A percentile compares a stretch with the other conserved stretches of the same genome.
Conservation (phyloP, 495 filamentous ascomycete species). For the Penicillium cataractarum region DNA sequence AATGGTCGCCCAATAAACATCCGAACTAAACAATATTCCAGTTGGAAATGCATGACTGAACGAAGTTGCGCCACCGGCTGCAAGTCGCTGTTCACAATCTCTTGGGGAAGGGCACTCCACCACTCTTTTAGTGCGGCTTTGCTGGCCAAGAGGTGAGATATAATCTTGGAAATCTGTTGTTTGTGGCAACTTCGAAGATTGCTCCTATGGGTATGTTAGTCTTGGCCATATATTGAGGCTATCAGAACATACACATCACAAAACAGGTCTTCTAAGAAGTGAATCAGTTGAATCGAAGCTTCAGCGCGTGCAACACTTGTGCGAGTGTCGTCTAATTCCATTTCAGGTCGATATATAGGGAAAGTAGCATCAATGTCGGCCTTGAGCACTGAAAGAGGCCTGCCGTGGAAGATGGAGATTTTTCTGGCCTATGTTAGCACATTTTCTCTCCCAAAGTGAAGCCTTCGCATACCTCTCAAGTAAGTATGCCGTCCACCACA, state of each 20-base stretch:
- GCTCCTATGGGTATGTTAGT: not conserved
- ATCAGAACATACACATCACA: not conserved
- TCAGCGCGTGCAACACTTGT: not conserved
- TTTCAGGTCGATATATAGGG: not conserved
- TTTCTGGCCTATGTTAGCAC: not conserved
- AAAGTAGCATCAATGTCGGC: not conserved
- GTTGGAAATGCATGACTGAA: constrained; percentile 13
- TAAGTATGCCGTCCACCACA: constrained; percentile 45
- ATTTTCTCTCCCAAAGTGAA: not conserved
- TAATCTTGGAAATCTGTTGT: not conserved
- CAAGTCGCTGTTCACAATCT: not conserved
- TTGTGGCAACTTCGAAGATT: not conserved
- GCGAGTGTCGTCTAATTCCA: not conserved
- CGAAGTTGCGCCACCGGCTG: not conserved
- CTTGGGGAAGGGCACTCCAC: not conserved
- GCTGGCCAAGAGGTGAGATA: constrained; percentile 1
- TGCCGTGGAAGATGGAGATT: constrained; percentile 3
- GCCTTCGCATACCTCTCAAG: constrained; percentile 33
- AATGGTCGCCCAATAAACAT: constrained; percentile 42
- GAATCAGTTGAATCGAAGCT: not conserved
- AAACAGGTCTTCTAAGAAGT: not conserved
- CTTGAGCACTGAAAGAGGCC: not conserved
- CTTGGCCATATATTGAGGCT: not conserved
- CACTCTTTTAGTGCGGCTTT: constrained; percentile 1
- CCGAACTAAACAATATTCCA: constrained; percentile 36